Evolutionary conservation across 2,329 filamentous ascomycete genomes (phyloP), one percentile per base, ranked within the genome.

Genomic region (Sporothrix sp.): DNA sequence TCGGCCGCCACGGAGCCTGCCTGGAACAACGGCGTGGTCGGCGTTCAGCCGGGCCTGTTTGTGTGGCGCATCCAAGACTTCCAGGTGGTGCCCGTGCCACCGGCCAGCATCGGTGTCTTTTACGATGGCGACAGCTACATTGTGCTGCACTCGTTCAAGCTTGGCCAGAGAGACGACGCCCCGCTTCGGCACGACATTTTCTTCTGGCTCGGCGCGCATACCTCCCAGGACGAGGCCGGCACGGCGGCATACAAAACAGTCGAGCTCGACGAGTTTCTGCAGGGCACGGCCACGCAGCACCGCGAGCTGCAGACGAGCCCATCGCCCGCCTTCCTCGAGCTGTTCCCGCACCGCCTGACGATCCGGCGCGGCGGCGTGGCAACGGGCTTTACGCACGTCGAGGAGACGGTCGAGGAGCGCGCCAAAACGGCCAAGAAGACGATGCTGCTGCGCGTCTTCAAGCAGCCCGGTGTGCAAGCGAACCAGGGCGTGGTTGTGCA

Each of bases 231-330:
- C 56, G 82, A 85, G 65, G 80, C 81, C 2, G 82, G 81, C 14
- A 79, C 76, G 0, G 82, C 82, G 0, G 81, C 82, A 2, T 83
- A 85, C 67, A 85, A 85, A 68, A 82, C 81, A 0, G 80, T 84
- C 21, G 82, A 85, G 63, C 69, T 85, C 14, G 82, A 85, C 58
- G 81, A 84, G 63, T 84, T 82, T 59, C 63, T 85, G 45, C 67
- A 72, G 36, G 81, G 81, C 2, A 66, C 71, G 0, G 81, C 81
- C 1, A 78, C 72, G 2, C 82, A 85, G 66, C 75, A 84, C 60
- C 76, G 81, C 39, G 82, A 85, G 65, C 66, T 81, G 2, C 80
- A 85, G 64, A 63, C 67, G 6, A 68, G 72, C 28, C 76, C 76
- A 1, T 82, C 79, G 2, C 72, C 76, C 18, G 76, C 74, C 44